Percentiles rank a stretch among this genome's conserved stretches.
phyloP scores from a whole-genome alignment of 345 rosid genomes.

The Rhodomyrtus tomentosa region DNA sequence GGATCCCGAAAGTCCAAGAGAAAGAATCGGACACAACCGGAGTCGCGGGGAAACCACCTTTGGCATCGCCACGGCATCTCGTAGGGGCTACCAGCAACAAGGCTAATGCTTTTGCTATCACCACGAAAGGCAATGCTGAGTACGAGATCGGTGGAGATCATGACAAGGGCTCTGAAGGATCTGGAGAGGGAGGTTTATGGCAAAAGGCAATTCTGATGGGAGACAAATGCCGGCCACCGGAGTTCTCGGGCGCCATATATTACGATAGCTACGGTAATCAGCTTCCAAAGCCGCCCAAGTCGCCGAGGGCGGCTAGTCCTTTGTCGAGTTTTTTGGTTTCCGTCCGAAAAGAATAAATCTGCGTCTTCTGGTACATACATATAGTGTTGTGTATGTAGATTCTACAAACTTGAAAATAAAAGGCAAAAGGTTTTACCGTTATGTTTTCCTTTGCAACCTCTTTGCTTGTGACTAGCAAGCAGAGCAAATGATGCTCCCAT shows the following conservation, averaged over 20 bases:
- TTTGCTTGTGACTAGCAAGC: not conserved
- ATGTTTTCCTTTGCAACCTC: not conserved
- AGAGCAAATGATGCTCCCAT: not conserved
- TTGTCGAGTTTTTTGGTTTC: conserved; percentile 9
- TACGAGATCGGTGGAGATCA: not conserved
- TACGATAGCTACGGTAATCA: conserved; percentile 25
- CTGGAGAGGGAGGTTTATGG: conserved; percentile 39
- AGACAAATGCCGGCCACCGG: conserved; percentile 31
- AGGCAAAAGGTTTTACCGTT: not conserved
- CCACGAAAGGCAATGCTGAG: not conserved
- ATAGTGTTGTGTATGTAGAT: not conserved
- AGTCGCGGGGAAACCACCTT: not conserved
- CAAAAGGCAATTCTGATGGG: conserved; percentile 36
- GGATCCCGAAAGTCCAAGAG: not conserved
- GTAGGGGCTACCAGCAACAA: not conserved
- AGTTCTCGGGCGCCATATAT: conserved; percentile 33
- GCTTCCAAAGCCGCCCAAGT: conserved; percentile 15
- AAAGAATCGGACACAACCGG: not conserved
- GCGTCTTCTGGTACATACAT: conserved; percentile 1
- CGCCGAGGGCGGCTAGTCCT: conserved; percentile 25
- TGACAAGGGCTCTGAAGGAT: conserved; percentile 1
- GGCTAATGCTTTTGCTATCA: not conserved
- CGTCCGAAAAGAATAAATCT: not conserved
- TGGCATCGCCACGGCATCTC: conserved; percentile 3
- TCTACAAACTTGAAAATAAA: not conserved